Evolutionary conservation across 2,329 filamentous ascomycete genomes (phyloP).

Genomic region (Pseudogymnoascus sp.): DNA sequence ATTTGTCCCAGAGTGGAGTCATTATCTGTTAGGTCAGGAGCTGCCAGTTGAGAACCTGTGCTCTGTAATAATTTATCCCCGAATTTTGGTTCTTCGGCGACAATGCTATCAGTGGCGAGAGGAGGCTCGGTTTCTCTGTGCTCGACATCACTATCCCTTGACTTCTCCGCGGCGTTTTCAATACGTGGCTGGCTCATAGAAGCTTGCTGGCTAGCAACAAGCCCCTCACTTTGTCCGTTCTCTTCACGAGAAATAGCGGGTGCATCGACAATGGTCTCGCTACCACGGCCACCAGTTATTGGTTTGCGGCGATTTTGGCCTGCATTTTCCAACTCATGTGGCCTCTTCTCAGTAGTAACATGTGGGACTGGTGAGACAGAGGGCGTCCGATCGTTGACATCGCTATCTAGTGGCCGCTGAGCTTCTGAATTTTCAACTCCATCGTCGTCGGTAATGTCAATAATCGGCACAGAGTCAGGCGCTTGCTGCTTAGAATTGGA

Average conservation of each 20-base stretch:
- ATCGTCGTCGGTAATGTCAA: background rate
- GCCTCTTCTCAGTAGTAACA: background rate
- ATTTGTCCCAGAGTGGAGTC: background rate
- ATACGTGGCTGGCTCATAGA: background rate
- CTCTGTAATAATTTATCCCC: background rate
- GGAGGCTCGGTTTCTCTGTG: background rate
- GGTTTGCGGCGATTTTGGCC: background rate
- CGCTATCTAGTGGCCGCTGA: background rate
- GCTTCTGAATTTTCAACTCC: background rate
- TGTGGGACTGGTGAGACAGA: background rate
- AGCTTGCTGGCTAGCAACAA: background rate
- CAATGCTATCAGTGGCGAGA: background rate
- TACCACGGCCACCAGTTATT: no score
- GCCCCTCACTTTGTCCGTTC: background rate
- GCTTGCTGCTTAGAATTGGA: background rate
- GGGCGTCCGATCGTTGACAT: background rate
- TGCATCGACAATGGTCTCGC: background rate
- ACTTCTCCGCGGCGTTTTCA: background rate
- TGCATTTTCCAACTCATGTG: background rate
- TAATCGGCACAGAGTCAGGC: background rate
- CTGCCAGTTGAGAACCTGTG: background rate
- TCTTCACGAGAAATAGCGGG: background rate
- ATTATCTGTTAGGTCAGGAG: background rate
- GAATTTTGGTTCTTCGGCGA: background rate
- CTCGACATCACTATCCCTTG: background rate